Conservation (phyloP, 2,329 filamentous ascomycete species). For the Curvularia eragrostidis region DNA sequence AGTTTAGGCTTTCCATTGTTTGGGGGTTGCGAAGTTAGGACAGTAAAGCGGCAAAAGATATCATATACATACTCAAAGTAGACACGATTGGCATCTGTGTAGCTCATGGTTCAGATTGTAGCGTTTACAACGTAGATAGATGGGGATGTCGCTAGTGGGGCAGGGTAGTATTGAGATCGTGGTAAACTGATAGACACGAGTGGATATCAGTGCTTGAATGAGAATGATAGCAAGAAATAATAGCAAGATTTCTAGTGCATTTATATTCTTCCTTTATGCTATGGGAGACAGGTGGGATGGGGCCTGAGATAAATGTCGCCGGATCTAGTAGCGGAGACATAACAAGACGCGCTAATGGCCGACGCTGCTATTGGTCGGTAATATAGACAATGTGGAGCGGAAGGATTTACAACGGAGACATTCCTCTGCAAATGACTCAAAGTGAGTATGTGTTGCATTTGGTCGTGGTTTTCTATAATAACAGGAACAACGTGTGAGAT, state of each 20-base stretch:
- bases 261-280: background rate
- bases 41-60: background rate
- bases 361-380: slow-evolving; percentile 24
- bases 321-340: slow-evolving; percentile 26
- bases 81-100: slow-evolving; percentile 46
- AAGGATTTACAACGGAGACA: background rate
- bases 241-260: background rate
- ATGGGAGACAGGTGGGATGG: background rate
- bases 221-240: background rate
- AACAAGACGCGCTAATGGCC: background rate
- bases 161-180: background rate
- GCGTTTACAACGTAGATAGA: background rate
- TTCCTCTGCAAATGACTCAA: background rate
- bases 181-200: background rate
- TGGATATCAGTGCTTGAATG: background rate
- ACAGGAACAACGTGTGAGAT: background rate
- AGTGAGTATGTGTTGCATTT: background rate
- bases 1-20: background rate
- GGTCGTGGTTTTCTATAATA: background rate
- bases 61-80: slow-evolving; percentile 43
- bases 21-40: background rate
- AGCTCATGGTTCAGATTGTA: slow-evolving; percentile 26
- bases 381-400: background rate
- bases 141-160: background rate
- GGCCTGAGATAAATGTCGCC: slow-evolving; percentile 21